Evolutionary conservation across 2,329 filamentous ascomycete species (phyloP).

Genomic region (Raffaelea deltoideospora): DNA sequence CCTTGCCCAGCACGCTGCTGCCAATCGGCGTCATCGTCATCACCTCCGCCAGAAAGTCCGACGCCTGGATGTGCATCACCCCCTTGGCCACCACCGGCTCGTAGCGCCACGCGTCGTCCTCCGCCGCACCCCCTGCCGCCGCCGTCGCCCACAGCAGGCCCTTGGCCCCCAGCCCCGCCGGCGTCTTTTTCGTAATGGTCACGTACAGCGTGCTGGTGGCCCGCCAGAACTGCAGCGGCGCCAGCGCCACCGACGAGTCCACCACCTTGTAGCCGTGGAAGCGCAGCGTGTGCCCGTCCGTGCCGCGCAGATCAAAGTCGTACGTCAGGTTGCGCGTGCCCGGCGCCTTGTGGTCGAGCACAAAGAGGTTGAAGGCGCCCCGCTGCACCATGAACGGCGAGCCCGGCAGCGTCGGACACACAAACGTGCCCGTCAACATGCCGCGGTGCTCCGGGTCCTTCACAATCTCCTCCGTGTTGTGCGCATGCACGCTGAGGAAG

Average conservation of each 20-base stretch:
- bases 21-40: slow-evolving; percentile 37
- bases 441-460: slow-evolving; percentile 31
- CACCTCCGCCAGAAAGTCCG: slow-evolving; percentile 40
- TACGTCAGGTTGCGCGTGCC: slow-evolving; percentile 46
- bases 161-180: slow-evolving; percentile 6
- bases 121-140: slow-evolving; percentile 13
- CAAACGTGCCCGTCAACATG: slow-evolving; percentile 43
- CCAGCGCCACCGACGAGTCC: slow-evolving; percentile 42
- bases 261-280: slow-evolving; percentile 50
- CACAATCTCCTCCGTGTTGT: slow-evolving; percentile 33
- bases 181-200: slow-evolving; percentile 29
- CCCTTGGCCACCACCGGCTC: slow-evolving; percentile 38
- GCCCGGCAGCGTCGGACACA: slow-evolving; percentile 35
- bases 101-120: slow-evolving; percentile 22
- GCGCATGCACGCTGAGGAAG: slow-evolving; percentile 42
- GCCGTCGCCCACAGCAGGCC: slow-evolving; percentile 6
- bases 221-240: slow-evolving; percentile 40
- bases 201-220: slow-evolving; percentile 49
- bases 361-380: slow-evolving; percentile 43
- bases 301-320: slow-evolving; percentile 43
- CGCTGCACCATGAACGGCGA: slow-evolving; percentile 46
- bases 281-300: slow-evolving; percentile 34
- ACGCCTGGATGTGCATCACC: slow-evolving; percentile 38
- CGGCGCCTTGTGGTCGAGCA: slow-evolving; percentile 32
- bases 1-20: slow-evolving; percentile 26